These are phyloP conservation scores for Gracilaria domingensis DNA, from an alignment of 23 red algal genomes.

Conservation along the genomic window DNA sequence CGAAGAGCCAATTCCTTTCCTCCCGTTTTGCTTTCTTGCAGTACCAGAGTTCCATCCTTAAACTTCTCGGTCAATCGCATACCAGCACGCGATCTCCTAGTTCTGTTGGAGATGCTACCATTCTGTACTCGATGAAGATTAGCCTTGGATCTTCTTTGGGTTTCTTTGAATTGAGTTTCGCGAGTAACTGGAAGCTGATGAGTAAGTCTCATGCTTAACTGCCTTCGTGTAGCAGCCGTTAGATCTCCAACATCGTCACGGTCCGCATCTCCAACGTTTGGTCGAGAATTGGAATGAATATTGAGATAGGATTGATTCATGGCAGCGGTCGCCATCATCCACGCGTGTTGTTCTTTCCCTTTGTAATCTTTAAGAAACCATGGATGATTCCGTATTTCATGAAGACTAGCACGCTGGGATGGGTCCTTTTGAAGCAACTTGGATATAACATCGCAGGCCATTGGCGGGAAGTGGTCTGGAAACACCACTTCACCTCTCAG, in stretches of 20 bases:
- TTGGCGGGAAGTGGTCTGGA: constrained; percentile 58
- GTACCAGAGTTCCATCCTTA: neutral
- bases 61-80: neutral
- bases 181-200: constrained; percentile 7
- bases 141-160: neutral
- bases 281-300: neutral
- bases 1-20: neutral
- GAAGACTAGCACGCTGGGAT: constrained; percentile 42
- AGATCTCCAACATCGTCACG: neutral
- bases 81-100: neutral
- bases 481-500: constrained; percentile 53
- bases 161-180: neutral
- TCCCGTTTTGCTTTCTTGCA: neutral
- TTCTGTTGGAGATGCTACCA: neutral
- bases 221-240: constrained; percentile 8
- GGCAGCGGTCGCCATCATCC: neutral
- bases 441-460: constrained; percentile 54
- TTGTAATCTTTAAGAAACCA: constrained; percentile 79
- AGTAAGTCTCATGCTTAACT: constrained; percentile 10
- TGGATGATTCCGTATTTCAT: constrained; percentile 54
- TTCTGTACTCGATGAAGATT: constrained; percentile 14
- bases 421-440: constrained; percentile 73
- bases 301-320: neutral
- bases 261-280: neutral
- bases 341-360: constrained; percentile 15